A percentile compares a stretch with the other conserved stretches of the same genome.
Conservation (phyloP, 2,329 filamentous ascomycete genomes). For the Trichoderma simmonsii region DNA sequence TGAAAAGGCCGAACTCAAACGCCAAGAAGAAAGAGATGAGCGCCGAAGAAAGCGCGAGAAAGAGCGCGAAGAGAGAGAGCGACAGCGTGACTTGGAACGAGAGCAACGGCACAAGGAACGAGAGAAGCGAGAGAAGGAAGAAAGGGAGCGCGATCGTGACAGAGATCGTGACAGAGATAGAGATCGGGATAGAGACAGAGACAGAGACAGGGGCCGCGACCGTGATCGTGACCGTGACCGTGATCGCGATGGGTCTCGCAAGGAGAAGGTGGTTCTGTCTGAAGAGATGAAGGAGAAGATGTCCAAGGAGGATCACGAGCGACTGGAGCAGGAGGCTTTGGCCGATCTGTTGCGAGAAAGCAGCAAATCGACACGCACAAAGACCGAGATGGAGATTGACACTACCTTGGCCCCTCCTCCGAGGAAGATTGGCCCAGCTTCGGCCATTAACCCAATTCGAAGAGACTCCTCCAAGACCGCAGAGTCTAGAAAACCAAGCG, state of each 20-base stretch:
- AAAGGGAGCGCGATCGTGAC: constrained; percentile 34
- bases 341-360: constrained; percentile 59
- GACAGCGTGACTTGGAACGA: constrained; percentile 39
- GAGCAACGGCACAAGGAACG: constrained; percentile 41
- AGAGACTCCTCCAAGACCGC: constrained; percentile 43
- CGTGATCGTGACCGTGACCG: constrained; percentile 29
- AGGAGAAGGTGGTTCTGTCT: constrained; percentile 39
- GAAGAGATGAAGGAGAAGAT: constrained; percentile 52
- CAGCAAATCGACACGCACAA: constrained; percentile 46
- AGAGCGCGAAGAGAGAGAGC: constrained; percentile 55
- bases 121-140: constrained; percentile 34
- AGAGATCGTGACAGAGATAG: constrained; percentile 29
- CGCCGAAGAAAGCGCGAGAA: constrained; percentile 50
- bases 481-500: constrained; percentile 40
- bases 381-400: constrained; percentile 56
- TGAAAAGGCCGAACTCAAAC: constrained; percentile 48
- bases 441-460: constrained; percentile 56
- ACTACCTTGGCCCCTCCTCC: constrained; percentile 55
- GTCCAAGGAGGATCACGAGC: constrained; percentile 56
- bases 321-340: constrained; percentile 56
- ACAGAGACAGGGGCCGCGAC: constrained; percentile 19
- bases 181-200: constrained; percentile 35
- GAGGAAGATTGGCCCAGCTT: constrained; percentile 49
- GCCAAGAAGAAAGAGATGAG: constrained; percentile 50
- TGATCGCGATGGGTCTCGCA: constrained; percentile 32